Evolutionary conservation across 768 basidiomycete genomes (phyloP), one percentile per base, ranked within the genome.

Genomic region (Fomitopsis serialis): DNA sequence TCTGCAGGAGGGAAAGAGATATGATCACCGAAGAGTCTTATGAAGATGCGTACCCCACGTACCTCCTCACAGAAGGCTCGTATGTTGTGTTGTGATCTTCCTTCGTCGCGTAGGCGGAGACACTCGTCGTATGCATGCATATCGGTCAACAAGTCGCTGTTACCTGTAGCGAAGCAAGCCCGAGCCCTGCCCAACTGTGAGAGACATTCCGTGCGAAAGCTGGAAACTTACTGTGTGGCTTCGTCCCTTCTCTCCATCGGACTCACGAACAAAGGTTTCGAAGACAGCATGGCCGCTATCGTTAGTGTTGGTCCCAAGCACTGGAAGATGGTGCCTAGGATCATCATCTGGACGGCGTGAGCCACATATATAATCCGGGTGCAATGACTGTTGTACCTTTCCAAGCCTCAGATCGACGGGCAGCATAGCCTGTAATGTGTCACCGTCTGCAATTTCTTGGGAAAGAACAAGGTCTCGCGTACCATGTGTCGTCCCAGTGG

Each of bases 81-180:
- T 27, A 86, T 69, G 24, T 68, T 64, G 32, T 64, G 58, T 0
- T 74, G 73, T 2, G 80, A 70, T 48, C 79, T 78, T 6, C 78
- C 76, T n/a, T 78, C 74, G 0, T 71, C 63, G 17, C 76, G 75
- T 44, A 87, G 66, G 50, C 74, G 68, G 50, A 74, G 60, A 55
- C 80, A 87, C 56, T 83, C 78, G 40, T 87, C 75, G 63, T 87
- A 95, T 1, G 91, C 92, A 43, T 79, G 75, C 15, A 83, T 74
- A 56, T 92, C 90, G 0, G 93, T 94, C 45, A 97, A 72, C 1
- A 97, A 75, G 64, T 98, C 95, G 56, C 92, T 94, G 50, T 85
- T 82, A 32, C 75, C 85, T 13, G 74, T 78, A 12, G 79, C 71
- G 58, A 97, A 96, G 19, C 76, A 77, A 46, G 74, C 74, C 53